Percentiles rank a stretch among this genome's conserved stretches.
These are phyloP conservation scores for Tetracentron sinense DNA, from an alignment of 164 flowering plant species.

Conservation along the genomic window DNA sequence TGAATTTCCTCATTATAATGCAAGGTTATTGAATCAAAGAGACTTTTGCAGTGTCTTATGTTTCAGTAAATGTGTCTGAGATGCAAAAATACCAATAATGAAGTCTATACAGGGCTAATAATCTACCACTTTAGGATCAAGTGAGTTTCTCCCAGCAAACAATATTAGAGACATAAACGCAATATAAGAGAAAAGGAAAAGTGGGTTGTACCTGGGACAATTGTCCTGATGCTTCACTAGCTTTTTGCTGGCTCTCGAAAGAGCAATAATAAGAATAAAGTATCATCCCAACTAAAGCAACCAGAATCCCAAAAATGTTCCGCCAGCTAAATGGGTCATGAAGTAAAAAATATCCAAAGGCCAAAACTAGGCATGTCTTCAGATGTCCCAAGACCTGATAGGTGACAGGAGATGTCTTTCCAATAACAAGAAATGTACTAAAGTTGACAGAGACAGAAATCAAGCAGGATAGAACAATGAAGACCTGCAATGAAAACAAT, in stretches of 20 bases:
- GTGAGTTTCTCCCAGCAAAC: background rate
- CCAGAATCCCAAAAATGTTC: conserved; percentile 75
- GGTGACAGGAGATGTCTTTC: conserved; percentile 97
- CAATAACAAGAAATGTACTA: conserved; percentile 94
- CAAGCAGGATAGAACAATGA: conserved; percentile 91
- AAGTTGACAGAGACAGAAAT: conserved; percentile 96
- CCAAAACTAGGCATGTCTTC: conserved; percentile 90
- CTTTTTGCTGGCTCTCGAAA: conserved; percentile 65
- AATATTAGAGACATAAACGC: background rate
- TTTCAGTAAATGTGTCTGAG: background rate
- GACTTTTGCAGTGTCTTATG: background rate
- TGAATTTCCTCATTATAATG: background rate
- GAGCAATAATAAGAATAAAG: conserved; percentile 79
- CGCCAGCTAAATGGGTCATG: conserved; percentile 90
- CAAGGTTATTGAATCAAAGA: background rate
- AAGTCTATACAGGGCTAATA: too few relatives aligned
- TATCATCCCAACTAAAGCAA: conserved; percentile 88
- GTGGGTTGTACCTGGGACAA: conserved; percentile 54
- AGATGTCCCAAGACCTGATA: conserved; percentile 97
- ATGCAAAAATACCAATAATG: background rate
- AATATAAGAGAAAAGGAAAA: background rate
- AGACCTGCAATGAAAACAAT: conserved; percentile 53
- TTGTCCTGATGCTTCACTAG: conserved; percentile 52
- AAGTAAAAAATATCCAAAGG: conserved; percentile 83
- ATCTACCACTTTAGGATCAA: background rate